Conservation (phyloP, 495 filamentous ascomycete genomes). For the Aspergillus sclerotiicarbonarius region DNA sequence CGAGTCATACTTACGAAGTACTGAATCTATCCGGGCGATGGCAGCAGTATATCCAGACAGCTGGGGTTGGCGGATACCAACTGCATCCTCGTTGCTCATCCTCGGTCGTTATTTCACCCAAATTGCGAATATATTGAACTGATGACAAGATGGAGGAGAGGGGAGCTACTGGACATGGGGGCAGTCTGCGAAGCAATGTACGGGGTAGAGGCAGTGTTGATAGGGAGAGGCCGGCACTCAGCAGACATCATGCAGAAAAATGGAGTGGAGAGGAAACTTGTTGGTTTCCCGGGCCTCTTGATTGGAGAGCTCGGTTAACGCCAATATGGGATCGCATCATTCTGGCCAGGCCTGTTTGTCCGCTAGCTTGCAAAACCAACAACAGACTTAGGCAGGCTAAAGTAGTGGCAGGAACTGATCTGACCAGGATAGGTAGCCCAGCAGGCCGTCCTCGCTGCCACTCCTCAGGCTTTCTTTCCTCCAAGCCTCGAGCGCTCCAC, state of each 20-base stretch:
- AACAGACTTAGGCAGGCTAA: background rate
- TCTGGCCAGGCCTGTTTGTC: background rate
- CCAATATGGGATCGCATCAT: background rate
- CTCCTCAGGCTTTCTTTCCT: background rate
- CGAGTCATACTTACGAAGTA: background rate
- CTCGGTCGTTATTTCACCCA: no score
- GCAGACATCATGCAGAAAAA: background rate
- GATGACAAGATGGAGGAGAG: no score
- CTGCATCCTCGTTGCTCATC: no score
- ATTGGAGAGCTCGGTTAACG: background rate
- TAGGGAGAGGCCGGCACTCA: background rate
- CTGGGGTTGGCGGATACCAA: no score
- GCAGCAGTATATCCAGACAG: background rate
- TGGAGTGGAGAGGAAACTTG: background rate
- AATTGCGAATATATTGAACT: no score
- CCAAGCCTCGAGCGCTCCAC: conserved; percentile 3
- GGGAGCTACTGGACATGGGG: no score
- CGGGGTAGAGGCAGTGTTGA: background rate
- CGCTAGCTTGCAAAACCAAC: background rate
- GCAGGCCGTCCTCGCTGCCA: background rate
- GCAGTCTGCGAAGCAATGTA: no score
- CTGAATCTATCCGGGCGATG: background rate
- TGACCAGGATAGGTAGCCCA: background rate
- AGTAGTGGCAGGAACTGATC: background rate
- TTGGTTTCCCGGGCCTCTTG: background rate